Evolutionary conservation across 2,329 filamentous ascomycete genomes (phyloP).

Genomic region (Tolypocladium pustulatum): DNA sequence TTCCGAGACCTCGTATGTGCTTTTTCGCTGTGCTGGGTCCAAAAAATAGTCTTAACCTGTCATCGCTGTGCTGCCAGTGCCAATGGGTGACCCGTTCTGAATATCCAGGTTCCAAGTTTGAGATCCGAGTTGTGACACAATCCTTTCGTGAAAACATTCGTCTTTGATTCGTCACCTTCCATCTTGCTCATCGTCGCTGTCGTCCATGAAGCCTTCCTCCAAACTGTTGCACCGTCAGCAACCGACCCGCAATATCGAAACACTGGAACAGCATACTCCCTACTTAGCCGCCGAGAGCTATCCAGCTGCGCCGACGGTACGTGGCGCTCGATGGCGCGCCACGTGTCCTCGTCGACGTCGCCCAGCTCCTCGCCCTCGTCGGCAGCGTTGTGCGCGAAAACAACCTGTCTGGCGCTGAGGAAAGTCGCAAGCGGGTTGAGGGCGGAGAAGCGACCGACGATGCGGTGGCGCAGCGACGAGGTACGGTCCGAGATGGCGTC

Average conservation of each 20-base stretch:
- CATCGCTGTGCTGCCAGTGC: not conserved
- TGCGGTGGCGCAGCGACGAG: constrained; percentile 39
- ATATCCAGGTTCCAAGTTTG: not conserved
- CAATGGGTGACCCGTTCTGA: not conserved
- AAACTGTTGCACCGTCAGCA: constrained; percentile 10
- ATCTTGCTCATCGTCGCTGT: constrained; percentile 29
- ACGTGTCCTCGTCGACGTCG: constrained; percentile 41
- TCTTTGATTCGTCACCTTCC: constrained; percentile 4
- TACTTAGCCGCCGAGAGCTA: constrained; percentile 54
- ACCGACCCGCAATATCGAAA: not conserved
- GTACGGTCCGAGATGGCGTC: constrained; percentile 51
- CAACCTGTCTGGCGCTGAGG: constrained; percentile 33
- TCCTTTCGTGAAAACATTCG: not conserved
- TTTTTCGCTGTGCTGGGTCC: not conserved
- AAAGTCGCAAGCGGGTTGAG: constrained; percentile 32
- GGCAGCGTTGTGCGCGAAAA: constrained; percentile 18
- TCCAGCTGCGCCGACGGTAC: constrained; percentile 28
- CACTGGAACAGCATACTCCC: constrained; percentile 45
- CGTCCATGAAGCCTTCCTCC: constrained; percentile 31
- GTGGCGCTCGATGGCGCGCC: constrained; percentile 28
- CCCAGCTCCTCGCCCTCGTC: constrained; percentile 58
- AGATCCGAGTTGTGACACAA: not conserved
- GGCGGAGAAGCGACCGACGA: constrained; percentile 21
- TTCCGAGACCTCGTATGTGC: not conserved
- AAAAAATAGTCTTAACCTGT: not conserved